Evolutionary conservation across 2,329 filamentous ascomycete genomes (phyloP), one percentile per base, ranked within the genome.

Genomic region (Xylariaceae sp.): DNA sequence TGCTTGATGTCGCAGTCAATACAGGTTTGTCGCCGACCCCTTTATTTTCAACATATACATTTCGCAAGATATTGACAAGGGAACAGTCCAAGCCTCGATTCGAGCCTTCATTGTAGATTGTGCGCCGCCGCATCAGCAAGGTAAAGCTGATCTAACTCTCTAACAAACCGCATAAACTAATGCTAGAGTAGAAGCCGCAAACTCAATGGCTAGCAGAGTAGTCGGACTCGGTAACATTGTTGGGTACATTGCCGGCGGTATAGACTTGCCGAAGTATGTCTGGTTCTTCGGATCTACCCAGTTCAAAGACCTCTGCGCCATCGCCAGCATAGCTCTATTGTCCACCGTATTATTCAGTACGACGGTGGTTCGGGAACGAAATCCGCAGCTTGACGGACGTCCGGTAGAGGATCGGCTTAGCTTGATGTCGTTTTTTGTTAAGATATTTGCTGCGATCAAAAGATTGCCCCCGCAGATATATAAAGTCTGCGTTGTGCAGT

Each of bases 1-100:
- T 95, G 46, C 82, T 98, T 47, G 94, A 98, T 73, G 95, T 98
- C 73, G 87, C 93, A 67, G 95, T 98, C 78, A 98, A 98, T 75
- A 95, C 93, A 54, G 88, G 87, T 90, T 76, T 66, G 80, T 74
- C 58, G 48, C 11, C 29, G 16, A 34, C 9, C 28, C 19, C 28
- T 14, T 39, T 46, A 4, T 16, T 14, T 19, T 24, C 46, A 11
- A 29, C 16, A 16, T n/a, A 4, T 37, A 17, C 14, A 43, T 40
- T 31, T 17, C 14, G 16, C n/a, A 12, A 16, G n/a, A 11, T 28
- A 40, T 62, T 65, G n/a, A 67, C 50, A 49, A 28, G 17, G 14
- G 23, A 24, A 56, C 63, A 84, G 91, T 98, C 29, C 94, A 98
- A 82, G 94, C 95, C 45, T 90, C 87, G 4, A 90, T 97, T 69